These are phyloP conservation scores for Tremellales sp. DNA, from an alignment of 1,284 basidiomycete genomes.

Conservation along the genomic window DNA sequence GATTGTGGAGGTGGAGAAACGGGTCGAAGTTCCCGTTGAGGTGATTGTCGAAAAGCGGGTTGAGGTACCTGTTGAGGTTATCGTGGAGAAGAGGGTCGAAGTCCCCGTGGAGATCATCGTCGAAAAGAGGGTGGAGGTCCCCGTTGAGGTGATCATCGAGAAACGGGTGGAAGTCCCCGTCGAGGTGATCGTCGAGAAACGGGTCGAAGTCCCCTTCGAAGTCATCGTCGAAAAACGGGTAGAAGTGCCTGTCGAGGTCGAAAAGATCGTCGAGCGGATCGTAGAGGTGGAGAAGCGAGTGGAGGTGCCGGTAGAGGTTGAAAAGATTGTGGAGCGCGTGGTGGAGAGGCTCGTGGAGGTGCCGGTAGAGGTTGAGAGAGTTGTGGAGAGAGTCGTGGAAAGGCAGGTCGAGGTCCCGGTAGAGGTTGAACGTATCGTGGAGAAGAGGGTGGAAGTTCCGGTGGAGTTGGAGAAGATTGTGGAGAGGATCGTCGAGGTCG, in stretches of 20 bases:
- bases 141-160: constrained; percentile 32
- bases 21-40: constrained; percentile 43
- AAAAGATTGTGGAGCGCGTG: constrained; percentile 33
- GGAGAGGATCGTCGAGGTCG: constrained; percentile 33
- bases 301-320: constrained; percentile 23
- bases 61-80: constrained; percentile 39
- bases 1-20: constrained; percentile 47
- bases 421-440: constrained; percentile 37
- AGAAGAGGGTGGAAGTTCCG: constrained; percentile 36
- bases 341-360: constrained; percentile 20
- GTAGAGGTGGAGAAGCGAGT: constrained; percentile 42
- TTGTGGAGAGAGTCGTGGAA: constrained; percentile 28
- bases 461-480: constrained; percentile 51
- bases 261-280: constrained; percentile 32
- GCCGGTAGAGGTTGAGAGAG: constrained; percentile 27
- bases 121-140: constrained; percentile 39
- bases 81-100: constrained; percentile 34
- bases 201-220: constrained; percentile 41
- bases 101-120: constrained; percentile 32
- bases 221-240: constrained; percentile 26
- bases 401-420: constrained; percentile 40
- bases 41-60: constrained; percentile 42
- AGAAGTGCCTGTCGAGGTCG: constrained; percentile 36
- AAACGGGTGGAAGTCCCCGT: constrained; percentile 24
- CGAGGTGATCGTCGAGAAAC: constrained; percentile 39